Base-by-base conservation (phyloP, 805 yeast genomes). In the Cyberlindnera mississippiensis region DNA sequence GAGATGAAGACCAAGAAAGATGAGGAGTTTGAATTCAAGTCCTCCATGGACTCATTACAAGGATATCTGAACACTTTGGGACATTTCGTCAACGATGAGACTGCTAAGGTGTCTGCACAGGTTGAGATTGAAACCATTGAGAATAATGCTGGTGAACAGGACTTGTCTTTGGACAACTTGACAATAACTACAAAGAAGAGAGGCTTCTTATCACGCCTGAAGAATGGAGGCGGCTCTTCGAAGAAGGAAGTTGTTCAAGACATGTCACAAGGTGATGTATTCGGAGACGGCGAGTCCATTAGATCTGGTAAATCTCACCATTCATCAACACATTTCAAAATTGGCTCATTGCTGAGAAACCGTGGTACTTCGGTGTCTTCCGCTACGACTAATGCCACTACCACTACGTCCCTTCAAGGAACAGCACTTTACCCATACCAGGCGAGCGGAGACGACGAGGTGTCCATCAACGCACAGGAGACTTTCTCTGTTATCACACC, bases 101-200 rank as follows among this genome's bases (percentile, higher is more conserved):
- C 86, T 4, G 63, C 64, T 24, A 75, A 95, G 46, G 82, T 93
- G 17, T 71, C 72, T 31, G 75, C 82, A 11, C 96, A 89, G 57
- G 98, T 90, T 15, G 91, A 85, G 54, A 81, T 91, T 38, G 97
- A 91, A 61, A 80, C 93, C 20, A 88, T 93, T 51, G 93, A 87
- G 61, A 77, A 82, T 45, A 88, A 84, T 38, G 89, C 93, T 1
- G 86, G 83, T 1, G 90, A 81, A 43, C 71, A 75, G 52, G 93
- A 85, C 59, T 65, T 85, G 52, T 69, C 82, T 11, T 67, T 83
- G 43, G 74, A 75, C 30, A 75, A 71, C 33, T 69, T 73, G 14
- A 68, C 71, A 22, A 62, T 72, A 20, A 55, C 63, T 13, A 66
- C 68, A 35, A 78, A 80, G 60, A 85, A 84, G 57, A 76, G 74